Percentiles rank a stretch among this genome's conserved stretches.
Evolutionary conservation across 1,139 yeast genomes (phyloP).

Genomic region (Taiozyma sp.): DNA sequence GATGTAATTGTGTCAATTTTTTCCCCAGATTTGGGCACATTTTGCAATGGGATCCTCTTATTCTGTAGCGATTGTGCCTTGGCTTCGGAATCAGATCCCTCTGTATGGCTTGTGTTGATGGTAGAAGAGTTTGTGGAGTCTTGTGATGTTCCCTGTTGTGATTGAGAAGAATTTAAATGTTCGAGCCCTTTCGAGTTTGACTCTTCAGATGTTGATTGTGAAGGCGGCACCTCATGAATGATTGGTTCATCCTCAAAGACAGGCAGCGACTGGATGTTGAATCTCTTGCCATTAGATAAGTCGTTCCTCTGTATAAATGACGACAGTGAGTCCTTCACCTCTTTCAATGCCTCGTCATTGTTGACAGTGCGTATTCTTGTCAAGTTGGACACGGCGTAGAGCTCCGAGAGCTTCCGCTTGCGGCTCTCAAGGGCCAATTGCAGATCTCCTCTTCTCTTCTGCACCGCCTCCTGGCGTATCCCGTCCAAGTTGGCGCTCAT

Average conservation of each 20-base stretch:
- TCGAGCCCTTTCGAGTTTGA: constrained; percentile 8
- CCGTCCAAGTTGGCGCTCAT: constrained; percentile 29
- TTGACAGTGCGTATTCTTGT: constrained; percentile 14
- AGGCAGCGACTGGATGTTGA: constrained; percentile 7
- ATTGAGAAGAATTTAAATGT: constrained; percentile 9
- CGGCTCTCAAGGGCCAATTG: constrained; percentile 34
- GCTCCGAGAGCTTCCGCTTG: constrained; percentile 48
- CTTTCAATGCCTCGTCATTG: constrained; percentile 26
- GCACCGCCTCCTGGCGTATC: constrained; percentile 39
- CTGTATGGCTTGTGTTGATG: neutral
- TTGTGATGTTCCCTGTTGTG: neutral
- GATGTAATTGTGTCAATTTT: neutral
- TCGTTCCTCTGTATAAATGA: constrained; percentile 41
- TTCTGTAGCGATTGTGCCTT: neutral
- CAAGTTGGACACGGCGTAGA: constrained; percentile 45
- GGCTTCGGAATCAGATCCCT: neutral
- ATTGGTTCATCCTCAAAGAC: neutral
- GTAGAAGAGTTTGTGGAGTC: neutral
- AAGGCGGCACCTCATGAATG: neutral
- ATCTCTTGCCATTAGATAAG: constrained; percentile 32
- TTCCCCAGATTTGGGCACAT: neutral
- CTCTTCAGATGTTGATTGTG: neutral
- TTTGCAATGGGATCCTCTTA: neutral
- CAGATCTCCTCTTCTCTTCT: constrained; percentile 36
- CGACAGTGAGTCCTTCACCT: constrained; percentile 34